Conservation (phyloP, 495 filamentous ascomycete genomes). For the Aspergillus sparsus region DNA sequence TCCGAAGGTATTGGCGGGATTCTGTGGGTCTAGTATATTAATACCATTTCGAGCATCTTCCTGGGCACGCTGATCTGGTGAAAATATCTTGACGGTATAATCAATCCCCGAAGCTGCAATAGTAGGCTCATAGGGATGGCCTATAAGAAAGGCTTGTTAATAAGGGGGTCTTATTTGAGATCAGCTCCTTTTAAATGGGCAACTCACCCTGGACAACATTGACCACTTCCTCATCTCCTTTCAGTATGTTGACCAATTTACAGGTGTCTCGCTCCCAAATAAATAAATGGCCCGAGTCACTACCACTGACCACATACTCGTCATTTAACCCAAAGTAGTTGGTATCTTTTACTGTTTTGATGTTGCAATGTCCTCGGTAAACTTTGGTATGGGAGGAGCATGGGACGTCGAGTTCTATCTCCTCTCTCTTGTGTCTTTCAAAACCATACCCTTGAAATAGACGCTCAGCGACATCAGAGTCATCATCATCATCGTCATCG, state of each 20-base stretch:
- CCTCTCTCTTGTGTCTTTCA: slow-evolving; percentile 39
- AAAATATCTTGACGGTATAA: slow-evolving; percentile 76
- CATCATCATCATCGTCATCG: slow-evolving; percentile 34
- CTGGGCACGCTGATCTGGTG: slow-evolving; percentile 61
- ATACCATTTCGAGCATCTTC: slow-evolving; percentile 56
- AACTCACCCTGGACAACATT: slow-evolving; percentile 67
- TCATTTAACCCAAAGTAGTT: slow-evolving; percentile 73
- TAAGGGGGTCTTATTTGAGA: background rate
- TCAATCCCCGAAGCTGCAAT: slow-evolving; percentile 74
- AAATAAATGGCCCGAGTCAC: slow-evolving; percentile 69
- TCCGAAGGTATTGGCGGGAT: slow-evolving; percentile 36
- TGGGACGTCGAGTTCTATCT: slow-evolving; percentile 56
- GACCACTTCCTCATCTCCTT: slow-evolving; percentile 72
- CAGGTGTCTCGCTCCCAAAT: slow-evolving; percentile 69
- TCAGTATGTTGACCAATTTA: slow-evolving; percentile 65
- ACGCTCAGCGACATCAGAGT: slow-evolving; percentile 33
- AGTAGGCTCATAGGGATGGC: slow-evolving; percentile 71
- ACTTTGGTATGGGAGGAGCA: slow-evolving; percentile 57
- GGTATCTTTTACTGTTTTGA: slow-evolving; percentile 74
- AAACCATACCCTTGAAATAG: slow-evolving; percentile 29
- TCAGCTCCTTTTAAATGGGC: background rate
- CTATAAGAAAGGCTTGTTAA: slow-evolving; percentile 30
- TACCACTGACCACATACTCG: slow-evolving; percentile 73
- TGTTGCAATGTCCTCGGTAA: slow-evolving; percentile 71
- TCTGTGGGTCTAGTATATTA: slow-evolving; percentile 52